Evolutionary conservation across 352 stramenopile genomes (phyloP), one percentile per base, ranked within the genome.

Genomic region (Globisporangium echinulatum): DNA sequence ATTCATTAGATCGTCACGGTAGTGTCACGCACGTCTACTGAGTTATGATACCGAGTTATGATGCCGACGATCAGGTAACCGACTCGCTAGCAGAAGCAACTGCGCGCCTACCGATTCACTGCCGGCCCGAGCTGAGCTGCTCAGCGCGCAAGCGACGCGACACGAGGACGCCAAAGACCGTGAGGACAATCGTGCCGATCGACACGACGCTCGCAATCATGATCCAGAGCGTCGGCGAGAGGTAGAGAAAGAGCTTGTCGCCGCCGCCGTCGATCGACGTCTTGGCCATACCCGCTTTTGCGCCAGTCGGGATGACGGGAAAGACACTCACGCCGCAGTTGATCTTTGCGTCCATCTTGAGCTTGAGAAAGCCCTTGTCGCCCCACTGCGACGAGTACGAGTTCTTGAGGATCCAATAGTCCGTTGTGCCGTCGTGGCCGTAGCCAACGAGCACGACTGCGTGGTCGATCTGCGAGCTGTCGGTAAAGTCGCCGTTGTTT

Each of bases 351-450:
- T 93, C 84, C 40, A 76, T 77, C 47, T 74, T 72, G 47, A 93
- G 67, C 14, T 75, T 62, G 40, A 91, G 42, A 59, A 85, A 91
- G 7, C 84, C 78, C 49, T 85, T 77, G 38, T 89, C 77, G 6
- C 83, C 81, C 84, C 84, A 93, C 19, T 74, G 74, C 14, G 67
- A 62, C 4, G 77, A 71, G 71, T 93, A 93, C 60, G 81, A 93
- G 69, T 93, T 93, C 61, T 93, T 93, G 17, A 93, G 59, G 47
- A 91, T 79, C 84, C 84, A 91, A 47, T 87, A 93, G 48, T 88
- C 64, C 3, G 66, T 65, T 57, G 72, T 48, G 47, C 70, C 55
- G 19, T 75, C 74, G 3, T 10, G 62, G 40, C 72, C 82, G 64
- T 93, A 91, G 39, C 84, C 84, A 3, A 93, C 84, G 13, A 93